These are phyloP conservation scores for Pulveroboletus sp. DNA, from an alignment of 768 basidiomycete genomes.

Conservation along the genomic window DNA sequence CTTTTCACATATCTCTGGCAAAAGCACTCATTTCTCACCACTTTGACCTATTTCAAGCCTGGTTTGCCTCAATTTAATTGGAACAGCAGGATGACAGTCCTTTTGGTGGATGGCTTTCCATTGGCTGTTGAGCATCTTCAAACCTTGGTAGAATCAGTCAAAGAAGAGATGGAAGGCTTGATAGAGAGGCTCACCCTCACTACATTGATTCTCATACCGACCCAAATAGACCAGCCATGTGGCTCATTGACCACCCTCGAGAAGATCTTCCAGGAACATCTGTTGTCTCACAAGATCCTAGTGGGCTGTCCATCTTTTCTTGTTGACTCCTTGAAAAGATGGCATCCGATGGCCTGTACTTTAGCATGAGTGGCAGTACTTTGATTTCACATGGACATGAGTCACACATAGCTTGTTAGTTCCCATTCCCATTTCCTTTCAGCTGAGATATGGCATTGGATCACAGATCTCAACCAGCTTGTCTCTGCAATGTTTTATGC, in stretches of 20 bases:
- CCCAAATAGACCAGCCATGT: no score
- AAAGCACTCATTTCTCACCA: background rate
- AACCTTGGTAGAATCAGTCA: background rate
- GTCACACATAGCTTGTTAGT: no score
- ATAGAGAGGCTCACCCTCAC: background rate
- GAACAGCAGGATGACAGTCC: background rate
- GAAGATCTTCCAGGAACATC: no score
- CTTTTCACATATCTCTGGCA: background rate
- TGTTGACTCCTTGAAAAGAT: no score
- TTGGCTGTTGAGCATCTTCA: background rate
- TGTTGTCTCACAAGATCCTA: no score
- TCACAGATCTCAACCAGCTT: slow-evolving; percentile 4
- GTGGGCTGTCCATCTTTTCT: no score
- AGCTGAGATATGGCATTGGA: slow-evolving; percentile 6
- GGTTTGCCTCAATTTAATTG: background rate
- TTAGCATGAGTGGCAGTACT: background rate
- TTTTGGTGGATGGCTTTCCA: background rate
- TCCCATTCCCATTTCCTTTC: background rate
- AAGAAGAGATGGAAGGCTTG: background rate
- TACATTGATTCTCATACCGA: no score
- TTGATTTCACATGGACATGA: background rate
- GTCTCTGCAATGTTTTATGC: slow-evolving; percentile 7
- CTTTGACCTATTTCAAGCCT: background rate
- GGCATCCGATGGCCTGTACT: no score
- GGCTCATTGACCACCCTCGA: no score